Base-by-base conservation (phyloP, 306 rosid genomes). In the Fagus sylvatica region DNA sequence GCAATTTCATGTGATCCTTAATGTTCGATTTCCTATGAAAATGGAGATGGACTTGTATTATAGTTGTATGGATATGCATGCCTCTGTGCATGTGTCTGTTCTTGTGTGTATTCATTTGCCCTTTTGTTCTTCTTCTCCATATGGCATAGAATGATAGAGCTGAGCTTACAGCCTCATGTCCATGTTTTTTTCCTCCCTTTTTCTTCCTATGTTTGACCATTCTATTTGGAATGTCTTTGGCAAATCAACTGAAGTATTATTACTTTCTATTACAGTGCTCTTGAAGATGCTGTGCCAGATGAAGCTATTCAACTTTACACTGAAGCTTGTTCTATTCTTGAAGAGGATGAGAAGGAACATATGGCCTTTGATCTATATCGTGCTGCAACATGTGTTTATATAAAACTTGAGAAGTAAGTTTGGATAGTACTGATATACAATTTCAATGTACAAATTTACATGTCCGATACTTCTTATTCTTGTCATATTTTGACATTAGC, bases 361-460 rank as follows among this genome's bases (percentile, higher is more conserved):
- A 95, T 95, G 98, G 86, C 98, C 62, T 95, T 95, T 87, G 98
- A 95, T 85, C 80, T 95, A 19, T 95, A 95, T 80, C 92, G 97
- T 72, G 98, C 88, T 79, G 93, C 88, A 12, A 81, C 96, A 40
- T 85, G 80, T 76, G 89, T 86, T 67, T 88, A 88, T 76, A 74
- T 95, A 75, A 92, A 92, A 85, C 88, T 89, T 76, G 93, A 95
- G 85, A 95, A 88, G 98, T 95, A 88, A 86, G 98, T 85, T 82
- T 16, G 74, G 15, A 54, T 60, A 59, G 79, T 40, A 5, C 67
- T 66, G 40, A 65, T 16, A 40, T 36, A 42, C 60, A n/a, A 22
- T 79, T 2, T 74, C 7, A 56, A 74, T 71, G 30, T 70, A 54
- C 62, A 69, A n/a, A n/a, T n/a, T 4, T 60, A 22, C 13, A 11